Percentiles rank a stretch among this genome's conserved stretches.
These are phyloP conservation scores for Leptographium galeiforme DNA, from an alignment of 2,329 filamentous ascomycete species.

Conservation along the genomic window DNA sequence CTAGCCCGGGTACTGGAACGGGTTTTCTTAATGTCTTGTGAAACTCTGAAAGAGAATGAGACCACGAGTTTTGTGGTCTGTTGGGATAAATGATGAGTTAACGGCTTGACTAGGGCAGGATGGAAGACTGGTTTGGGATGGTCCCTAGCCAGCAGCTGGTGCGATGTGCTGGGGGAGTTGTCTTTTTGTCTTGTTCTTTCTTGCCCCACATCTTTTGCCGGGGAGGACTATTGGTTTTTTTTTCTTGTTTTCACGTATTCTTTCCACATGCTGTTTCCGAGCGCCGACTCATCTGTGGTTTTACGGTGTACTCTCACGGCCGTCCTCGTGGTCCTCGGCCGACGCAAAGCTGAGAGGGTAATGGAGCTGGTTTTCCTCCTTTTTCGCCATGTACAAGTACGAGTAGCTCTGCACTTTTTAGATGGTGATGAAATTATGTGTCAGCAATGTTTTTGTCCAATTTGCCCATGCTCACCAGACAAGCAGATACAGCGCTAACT, in stretches of 20 bases:
- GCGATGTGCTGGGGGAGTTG: not conserved
- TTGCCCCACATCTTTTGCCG: not conserved
- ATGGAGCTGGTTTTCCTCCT: not conserved
- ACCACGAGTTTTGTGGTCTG: not conserved
- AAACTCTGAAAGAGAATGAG: not conserved
- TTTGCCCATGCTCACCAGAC: not conserved
- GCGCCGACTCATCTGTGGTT: not conserved
- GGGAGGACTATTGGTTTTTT: not conserved
- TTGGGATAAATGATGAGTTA: not conserved
- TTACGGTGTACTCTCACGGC: not conserved
- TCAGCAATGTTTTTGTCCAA: not conserved
- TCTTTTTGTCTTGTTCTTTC: not conserved
- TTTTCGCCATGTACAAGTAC: not conserved
- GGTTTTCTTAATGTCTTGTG: slow-evolving; percentile 5
- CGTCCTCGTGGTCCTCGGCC: not conserved
- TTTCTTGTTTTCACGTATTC: not conserved
- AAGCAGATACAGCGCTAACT: no score
- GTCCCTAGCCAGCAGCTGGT: not conserved
- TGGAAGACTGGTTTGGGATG: not conserved
- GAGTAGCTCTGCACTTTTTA: not conserved
- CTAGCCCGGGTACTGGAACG: slow-evolving; percentile 4
- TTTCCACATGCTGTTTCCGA: not conserved
- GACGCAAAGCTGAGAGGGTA: not conserved
- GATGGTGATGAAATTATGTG: not conserved
- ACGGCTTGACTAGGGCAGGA: not conserved